A percentile compares a stretch with the other conserved stretches of the same genome.
Conservation (phyloP, 768 basidiomycete species). For the Pleurotus tuoliensis region DNA sequence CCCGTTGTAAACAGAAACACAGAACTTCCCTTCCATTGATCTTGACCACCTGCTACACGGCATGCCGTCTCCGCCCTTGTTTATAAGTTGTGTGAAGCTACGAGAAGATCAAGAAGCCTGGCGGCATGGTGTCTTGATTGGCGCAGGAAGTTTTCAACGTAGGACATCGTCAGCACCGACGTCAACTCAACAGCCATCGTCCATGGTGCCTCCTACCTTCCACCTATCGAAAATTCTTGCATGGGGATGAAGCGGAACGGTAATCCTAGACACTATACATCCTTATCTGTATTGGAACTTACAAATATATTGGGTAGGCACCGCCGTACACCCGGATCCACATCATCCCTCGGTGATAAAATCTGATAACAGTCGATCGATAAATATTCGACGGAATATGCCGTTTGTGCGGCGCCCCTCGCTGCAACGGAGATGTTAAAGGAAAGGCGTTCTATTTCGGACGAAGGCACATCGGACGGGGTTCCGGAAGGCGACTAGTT, state of each 20-base stretch:
- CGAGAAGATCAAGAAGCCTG: not conserved
- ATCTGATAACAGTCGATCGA: slow-evolving; percentile 6
- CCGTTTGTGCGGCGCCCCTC: slow-evolving; percentile 7
- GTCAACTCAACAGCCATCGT: slow-evolving; percentile 1
- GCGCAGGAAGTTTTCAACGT: not conserved
- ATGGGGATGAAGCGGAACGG: slow-evolving; percentile 1
- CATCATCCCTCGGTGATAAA: slow-evolving; percentile 6
- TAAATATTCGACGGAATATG: not conserved
- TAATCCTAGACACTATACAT: not conserved
- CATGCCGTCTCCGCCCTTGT: slow-evolving; percentile 2
- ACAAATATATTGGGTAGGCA: not conserved
- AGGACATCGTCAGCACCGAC: slow-evolving; percentile 3
- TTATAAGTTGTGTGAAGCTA: not conserved
- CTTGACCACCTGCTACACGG: not conserved
- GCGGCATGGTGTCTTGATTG: not conserved
- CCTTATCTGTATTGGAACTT: not conserved
- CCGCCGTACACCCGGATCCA: not conserved
- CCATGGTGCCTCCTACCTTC: not conserved
- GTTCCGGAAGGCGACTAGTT: too few relatives aligned
- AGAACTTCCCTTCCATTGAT: slow-evolving; percentile 2
- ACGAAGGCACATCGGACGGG: too few relatives aligned
- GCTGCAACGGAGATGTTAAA: not conserved
- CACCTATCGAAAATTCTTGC: not conserved
- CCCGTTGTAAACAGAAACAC: too few relatives aligned
- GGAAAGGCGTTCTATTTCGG: not conserved